phyloP scores from a whole-genome alignment of 495 filamentous ascomycete genomes.

The Astrocystis sublimbata region DNA sequence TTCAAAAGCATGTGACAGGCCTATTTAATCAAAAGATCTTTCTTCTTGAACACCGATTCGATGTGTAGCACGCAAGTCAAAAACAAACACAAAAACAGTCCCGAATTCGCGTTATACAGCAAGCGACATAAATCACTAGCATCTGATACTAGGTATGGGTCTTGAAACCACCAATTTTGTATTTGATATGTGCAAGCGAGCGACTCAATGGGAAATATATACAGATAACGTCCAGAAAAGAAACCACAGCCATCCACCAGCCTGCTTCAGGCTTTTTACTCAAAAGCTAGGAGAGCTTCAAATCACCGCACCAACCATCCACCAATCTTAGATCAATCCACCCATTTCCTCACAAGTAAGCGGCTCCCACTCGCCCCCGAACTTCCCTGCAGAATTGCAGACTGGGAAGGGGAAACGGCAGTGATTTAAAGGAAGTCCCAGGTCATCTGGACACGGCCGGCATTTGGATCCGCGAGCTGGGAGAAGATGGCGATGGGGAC shows the following conservation, averaged over 20 bases:
- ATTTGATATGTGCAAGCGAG: constrained; percentile 8
- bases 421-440: constrained; percentile 33
- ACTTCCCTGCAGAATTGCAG: too few relatives aligned
- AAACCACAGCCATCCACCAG: constrained; percentile 5
- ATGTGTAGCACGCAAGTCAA: too few relatives aligned
- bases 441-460: constrained; percentile 27
- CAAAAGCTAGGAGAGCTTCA: background rate
- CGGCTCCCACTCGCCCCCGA: too few relatives aligned
- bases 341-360: background rate
- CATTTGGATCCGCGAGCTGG: constrained; percentile 14
- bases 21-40: too few relatives aligned
- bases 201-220: constrained; percentile 13
- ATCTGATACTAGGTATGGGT: too few relatives aligned
- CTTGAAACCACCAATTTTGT: too few relatives aligned
- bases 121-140: too few relatives aligned
- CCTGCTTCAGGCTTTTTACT: background rate
- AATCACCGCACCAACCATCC: background rate
- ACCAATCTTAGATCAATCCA: background rate
- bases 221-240: constrained; percentile 5
- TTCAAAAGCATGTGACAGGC: too few relatives aligned
- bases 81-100: background rate
- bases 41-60: too few relatives aligned
- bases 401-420: too few relatives aligned
- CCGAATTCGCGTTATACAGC: background rate
- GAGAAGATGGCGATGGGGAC: constrained; percentile 62